These are phyloP conservation scores for Capsicum pubescens DNA, from an alignment of 257 asterid species.

Conservation along the genomic window DNA sequence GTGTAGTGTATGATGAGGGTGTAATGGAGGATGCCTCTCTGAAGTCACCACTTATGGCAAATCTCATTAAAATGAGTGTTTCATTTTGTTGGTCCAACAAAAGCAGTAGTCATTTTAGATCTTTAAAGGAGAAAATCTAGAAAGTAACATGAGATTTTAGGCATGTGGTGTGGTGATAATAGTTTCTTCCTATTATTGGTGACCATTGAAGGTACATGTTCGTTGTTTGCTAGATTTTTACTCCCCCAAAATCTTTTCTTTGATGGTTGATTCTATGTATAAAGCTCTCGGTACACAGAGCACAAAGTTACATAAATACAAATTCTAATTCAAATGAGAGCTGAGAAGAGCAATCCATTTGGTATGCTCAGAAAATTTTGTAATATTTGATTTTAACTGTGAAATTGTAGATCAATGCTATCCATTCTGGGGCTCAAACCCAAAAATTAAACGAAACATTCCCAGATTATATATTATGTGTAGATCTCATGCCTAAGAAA, in stretches of 20 bases:
- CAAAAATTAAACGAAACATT: background rate
- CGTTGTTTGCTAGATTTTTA: background rate
- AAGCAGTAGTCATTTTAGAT: constrained; percentile 78
- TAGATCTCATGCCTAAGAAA: constrained; percentile 13
- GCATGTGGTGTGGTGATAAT: constrained; percentile 39
- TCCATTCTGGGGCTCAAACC: background rate
- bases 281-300: too few relatives aligned
- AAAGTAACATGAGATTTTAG: constrained; percentile 64
- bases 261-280: background rate
- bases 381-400: constrained; percentile 9
- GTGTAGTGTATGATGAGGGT: constrained; percentile 73
- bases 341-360: background rate
- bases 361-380: constrained; percentile 20
- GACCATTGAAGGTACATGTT: background rate
- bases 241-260: background rate
- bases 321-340: background rate
- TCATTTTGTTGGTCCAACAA: constrained; percentile 84
- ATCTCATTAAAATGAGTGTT: constrained; percentile 59
- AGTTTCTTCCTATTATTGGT: background rate
- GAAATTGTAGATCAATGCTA: constrained; percentile 14
- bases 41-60: constrained; percentile 77
- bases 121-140: constrained; percentile 76
- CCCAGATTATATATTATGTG: background rate
- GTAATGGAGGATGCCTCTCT: constrained; percentile 52
- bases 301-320: background rate